phyloP scores from a whole-genome alignment of 108 stramenopile genomes.

The Skeletonema grethae region DNA sequence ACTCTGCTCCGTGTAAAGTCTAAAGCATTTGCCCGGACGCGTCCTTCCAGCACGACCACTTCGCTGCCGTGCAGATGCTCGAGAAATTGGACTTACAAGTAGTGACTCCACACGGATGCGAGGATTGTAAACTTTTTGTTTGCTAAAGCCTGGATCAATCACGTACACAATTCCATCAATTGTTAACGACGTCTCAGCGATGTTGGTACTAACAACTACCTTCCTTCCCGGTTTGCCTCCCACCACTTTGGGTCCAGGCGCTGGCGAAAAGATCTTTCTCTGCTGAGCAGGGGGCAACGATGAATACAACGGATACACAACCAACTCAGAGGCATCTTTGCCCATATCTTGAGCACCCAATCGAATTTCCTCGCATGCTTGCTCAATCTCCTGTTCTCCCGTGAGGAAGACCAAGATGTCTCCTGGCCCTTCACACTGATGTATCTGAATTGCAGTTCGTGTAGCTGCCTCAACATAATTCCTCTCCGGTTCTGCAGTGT shows the following conservation, averaged over 20 bases:
- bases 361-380: constrained; percentile 93
- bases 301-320: constrained; percentile 96
- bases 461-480: constrained; percentile 99
- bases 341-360: constrained; percentile 67
- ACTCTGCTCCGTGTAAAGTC: constrained; percentile 97
- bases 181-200: constrained; percentile 98
- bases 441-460: constrained; percentile 95
- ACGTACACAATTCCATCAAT: constrained; percentile 99
- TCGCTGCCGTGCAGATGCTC: constrained; percentile 94
- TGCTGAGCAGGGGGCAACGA: constrained; percentile 95
- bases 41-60: constrained; percentile 98
- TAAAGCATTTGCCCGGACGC: constrained; percentile 98
- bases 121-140: constrained; percentile 99
- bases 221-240: constrained; percentile 97
- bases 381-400: constrained; percentile 99
- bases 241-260: constrained; percentile 90
- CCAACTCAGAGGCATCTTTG: constrained; percentile 78
- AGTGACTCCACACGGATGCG: constrained; percentile 97
- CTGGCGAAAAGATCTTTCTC: constrained; percentile 89
- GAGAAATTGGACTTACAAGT: constrained; percentile 96
- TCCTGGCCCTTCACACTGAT: constrained; percentile 96
- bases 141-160: constrained; percentile 98
- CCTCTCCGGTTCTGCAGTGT: constrained; percentile 95
- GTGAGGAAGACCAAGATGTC: constrained; percentile 99
- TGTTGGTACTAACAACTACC: constrained; percentile 97